Base-by-base conservation (phyloP, 2,329 filamentous ascomycete species). In the Colletotrichum sp. region DNA sequence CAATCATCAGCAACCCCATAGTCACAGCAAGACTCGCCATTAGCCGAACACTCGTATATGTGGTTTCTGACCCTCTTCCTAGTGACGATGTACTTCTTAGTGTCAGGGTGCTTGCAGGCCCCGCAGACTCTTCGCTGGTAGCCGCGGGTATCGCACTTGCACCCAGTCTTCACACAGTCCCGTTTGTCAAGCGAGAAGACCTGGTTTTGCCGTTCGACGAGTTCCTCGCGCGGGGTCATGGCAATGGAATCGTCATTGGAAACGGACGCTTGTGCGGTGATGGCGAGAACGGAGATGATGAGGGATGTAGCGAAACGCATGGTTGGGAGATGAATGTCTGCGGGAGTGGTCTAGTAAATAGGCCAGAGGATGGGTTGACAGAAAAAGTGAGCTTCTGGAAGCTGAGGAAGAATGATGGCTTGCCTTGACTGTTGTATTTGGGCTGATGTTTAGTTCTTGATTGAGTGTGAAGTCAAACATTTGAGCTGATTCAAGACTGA, bases 21-120 rank as follows among this genome's bases (percentile, higher is more conserved):
- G 65, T 72, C 64, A 21, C 44, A 49, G 63, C 80, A 81, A 76
- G 79, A 81, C 28, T 57, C 67, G 28, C 80, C 79, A 44, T 28
- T 67, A 39, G 76, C 77, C 15, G 76, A 76, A 69, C 80, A 81
- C 77, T 80, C 80, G 55, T 78, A 81, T 30, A 81, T 79, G 77
- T 80, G 76, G 65, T 73, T 78, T 34, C 9, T 36, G 28, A 76
- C 71, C 13, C 80, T 69, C 78, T 81, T 80, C 15, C 59, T 71
- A 18, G 78, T 79, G 68, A 80, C 71, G 39, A 78, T 72, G 28
- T 69, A 79, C 12, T 39, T 62, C 52, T 70, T 72, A 49, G 72
- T 73, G 70, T 72, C 63, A 59, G 44, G 62, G 78, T 78, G 79
- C 28, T 72, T 72, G 74, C 80, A 81, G 78, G 78, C 78, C 71